Conservation (phyloP, 1,139 yeast genomes). For the Keqinozyma sinolaborantium region DNA sequence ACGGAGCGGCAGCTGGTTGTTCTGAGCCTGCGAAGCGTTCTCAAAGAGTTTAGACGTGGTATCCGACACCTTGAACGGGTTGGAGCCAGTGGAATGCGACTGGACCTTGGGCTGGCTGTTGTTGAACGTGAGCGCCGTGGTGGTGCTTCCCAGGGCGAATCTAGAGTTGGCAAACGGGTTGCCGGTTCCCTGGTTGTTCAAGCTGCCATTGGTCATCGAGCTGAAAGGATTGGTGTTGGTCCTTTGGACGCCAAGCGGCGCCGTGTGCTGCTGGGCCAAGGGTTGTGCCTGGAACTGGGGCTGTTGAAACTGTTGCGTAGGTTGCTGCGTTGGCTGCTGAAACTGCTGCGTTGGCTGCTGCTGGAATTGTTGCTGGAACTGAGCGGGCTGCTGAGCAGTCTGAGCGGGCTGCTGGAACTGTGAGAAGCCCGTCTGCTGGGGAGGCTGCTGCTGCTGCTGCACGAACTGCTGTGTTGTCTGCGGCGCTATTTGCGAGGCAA, state of each 20-base stretch:
- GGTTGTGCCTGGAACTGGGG: conserved; percentile 15
- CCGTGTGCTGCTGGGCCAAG: conserved; percentile 17
- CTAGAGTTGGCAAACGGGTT: conserved; percentile 52
- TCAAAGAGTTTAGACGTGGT: conserved; percentile 34
- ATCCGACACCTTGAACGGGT: conserved; percentile 43
- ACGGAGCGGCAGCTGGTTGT: conserved; percentile 24
- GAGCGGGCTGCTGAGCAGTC: conserved; percentile 12
- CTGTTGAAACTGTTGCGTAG: conserved; percentile 13
- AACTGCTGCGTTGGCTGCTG: conserved; percentile 11
- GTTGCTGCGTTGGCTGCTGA: conserved; percentile 14
- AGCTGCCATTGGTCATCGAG: conserved; percentile 7
- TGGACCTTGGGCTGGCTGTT: conserved; percentile 18
- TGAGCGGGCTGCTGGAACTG: conserved; percentile 6
- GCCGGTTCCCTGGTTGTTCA: conserved; percentile 13
- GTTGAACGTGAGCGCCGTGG: conserved; percentile 34
- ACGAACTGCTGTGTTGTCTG: conserved; percentile 9
- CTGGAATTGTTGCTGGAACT: conserved; percentile 9
- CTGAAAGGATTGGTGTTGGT: conserved; percentile 44
- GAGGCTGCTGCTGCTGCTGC: conserved; percentile 6
- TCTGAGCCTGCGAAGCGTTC: conserved; percentile 16
- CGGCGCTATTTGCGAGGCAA: conserved; percentile 13
- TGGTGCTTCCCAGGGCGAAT: conserved; percentile 28
- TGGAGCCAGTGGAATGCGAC: conserved; percentile 36
- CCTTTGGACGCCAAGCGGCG: conserved; percentile 20
- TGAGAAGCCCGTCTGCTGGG: too few species aligned